Evolutionary conservation across 108 stramenopile genomes (phyloP).

Genomic region (Pseudonitzschia multistriata): DNA sequence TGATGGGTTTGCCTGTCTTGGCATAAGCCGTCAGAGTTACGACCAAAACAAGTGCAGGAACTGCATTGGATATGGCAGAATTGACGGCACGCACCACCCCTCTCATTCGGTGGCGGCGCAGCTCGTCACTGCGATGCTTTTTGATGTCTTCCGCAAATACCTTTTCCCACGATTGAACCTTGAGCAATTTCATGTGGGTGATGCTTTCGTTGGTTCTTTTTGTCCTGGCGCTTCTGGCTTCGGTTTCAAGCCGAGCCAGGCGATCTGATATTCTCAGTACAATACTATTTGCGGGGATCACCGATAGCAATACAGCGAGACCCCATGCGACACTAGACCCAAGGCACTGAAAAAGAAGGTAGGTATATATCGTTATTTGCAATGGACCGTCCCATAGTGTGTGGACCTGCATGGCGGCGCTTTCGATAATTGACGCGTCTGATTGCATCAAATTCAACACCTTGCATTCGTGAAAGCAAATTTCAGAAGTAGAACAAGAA

Average conservation of each 20-base stretch:
- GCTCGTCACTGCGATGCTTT: slow-evolving; percentile 52
- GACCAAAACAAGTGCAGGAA: slow-evolving; percentile 68
- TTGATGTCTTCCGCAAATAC: slow-evolving; percentile 61
- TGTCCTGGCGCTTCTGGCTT: slow-evolving; percentile 72
- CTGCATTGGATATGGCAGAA: slow-evolving; percentile 66
- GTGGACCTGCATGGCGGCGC: slow-evolving; percentile 74
- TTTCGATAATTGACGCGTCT: slow-evolving; percentile 80
- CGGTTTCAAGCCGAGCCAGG: slow-evolving; percentile 53
- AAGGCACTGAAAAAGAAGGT: slow-evolving; percentile 56
- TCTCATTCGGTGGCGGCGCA: slow-evolving; percentile 46
- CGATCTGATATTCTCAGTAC: slow-evolving; percentile 60
- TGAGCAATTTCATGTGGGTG: slow-evolving; percentile 74
- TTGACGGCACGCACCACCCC: slow-evolving; percentile 69
- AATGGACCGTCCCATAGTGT: slow-evolving; percentile 86
- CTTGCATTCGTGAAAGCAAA: slow-evolving; percentile 12
- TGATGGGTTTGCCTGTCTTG: slow-evolving; percentile 58
- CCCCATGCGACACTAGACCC: slow-evolving; percentile 63
- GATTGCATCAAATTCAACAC: slow-evolving; percentile 84
- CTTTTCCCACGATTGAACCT: slow-evolving; percentile 71
- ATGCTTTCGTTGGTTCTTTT: slow-evolving; percentile 78
- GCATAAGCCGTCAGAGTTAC: slow-evolving; percentile 68
- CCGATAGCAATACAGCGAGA: slow-evolving; percentile 55
- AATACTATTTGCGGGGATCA: slow-evolving; percentile 70
- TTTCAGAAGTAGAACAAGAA: background rate
- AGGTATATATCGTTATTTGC: slow-evolving; percentile 60